phyloP scores from a whole-genome alignment of 1,139 yeast species.

The Geotrichum bryndzae region DNA sequence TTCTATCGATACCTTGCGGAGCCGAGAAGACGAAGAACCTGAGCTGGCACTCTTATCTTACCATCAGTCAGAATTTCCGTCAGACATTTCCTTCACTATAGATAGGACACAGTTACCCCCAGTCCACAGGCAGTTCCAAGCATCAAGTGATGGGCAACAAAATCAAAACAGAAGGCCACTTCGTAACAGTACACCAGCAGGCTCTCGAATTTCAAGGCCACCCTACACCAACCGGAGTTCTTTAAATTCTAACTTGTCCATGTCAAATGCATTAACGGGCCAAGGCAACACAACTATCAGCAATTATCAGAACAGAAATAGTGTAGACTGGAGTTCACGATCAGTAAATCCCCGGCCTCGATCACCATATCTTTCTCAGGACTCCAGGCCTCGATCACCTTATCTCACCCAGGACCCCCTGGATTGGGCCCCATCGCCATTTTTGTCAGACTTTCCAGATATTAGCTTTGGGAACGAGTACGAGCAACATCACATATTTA shows the following conservation, averaged over 20 bases:
- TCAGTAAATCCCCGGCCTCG: neutral
- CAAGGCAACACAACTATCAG: neutral
- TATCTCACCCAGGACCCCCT: neutral
- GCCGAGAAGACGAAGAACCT: conserved; percentile 12
- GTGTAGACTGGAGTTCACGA: neutral
- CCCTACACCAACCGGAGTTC: neutral
- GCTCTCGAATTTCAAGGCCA: neutral
- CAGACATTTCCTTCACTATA: neutral
- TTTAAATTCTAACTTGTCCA: neutral
- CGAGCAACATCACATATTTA: neutral
- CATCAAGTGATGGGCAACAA: neutral
- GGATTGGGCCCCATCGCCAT: neutral
- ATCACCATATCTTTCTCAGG: neutral
- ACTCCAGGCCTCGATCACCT: neutral
- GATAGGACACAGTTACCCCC: neutral
- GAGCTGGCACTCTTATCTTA: conserved; percentile 12
- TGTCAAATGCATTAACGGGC: neutral
- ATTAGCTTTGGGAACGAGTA: neutral
- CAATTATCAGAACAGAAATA: neutral
- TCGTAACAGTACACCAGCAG: neutral
- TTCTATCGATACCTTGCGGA: neutral
- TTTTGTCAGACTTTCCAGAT: neutral
- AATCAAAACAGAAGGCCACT: neutral
- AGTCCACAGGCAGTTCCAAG: neutral
- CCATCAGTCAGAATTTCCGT: neutral